Evolutionary conservation across 2,329 filamentous ascomycete species (phyloP).

Genomic region (Diplodia scrobiculata): DNA sequence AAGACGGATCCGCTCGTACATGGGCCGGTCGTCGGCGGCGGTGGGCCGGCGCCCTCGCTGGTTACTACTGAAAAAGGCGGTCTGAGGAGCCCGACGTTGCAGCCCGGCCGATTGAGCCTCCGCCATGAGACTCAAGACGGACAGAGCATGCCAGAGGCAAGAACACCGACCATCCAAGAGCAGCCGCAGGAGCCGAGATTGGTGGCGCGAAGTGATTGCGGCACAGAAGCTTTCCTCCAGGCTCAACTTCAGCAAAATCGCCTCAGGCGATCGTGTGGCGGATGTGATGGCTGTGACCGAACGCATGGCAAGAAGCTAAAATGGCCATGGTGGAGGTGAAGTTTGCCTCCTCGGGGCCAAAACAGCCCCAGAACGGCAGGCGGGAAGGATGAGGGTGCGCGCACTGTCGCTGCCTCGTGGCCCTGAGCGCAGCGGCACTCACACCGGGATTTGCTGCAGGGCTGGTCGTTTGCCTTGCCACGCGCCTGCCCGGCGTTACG

Average conservation of each 20-base stretch:
- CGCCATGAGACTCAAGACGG: neutral
- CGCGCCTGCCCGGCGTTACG: constrained; percentile 12
- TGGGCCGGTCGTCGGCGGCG: neutral
- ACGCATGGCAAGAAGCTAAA: neutral
- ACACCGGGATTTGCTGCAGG: constrained; percentile 5
- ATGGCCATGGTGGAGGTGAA: constrained; percentile 7
- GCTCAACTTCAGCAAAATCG: neutral
- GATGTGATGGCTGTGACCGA: constrained; percentile 6
- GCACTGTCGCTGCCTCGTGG: constrained; percentile 12
- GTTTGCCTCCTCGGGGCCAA: constrained; percentile 11
- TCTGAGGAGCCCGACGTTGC: constrained; percentile 7
- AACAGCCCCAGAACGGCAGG: constrained; percentile 2
- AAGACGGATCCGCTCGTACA: neutral
- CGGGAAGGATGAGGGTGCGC: neutral
- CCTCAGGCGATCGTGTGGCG: neutral
- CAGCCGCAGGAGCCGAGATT: neutral
- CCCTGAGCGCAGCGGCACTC: neutral
- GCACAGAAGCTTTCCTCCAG: neutral
- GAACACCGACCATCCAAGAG: neutral
- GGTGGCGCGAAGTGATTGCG: neutral
- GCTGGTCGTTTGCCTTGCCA: constrained; percentile 16
- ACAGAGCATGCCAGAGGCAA: neutral
- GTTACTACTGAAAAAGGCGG: constrained; percentile 8
- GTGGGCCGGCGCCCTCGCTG: constrained; percentile 7
- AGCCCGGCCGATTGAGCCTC: neutral